Evolutionary conservation across 2,329 filamentous ascomycete species (phyloP).

Genomic region (Gaeumannomyces sp.): DNA sequence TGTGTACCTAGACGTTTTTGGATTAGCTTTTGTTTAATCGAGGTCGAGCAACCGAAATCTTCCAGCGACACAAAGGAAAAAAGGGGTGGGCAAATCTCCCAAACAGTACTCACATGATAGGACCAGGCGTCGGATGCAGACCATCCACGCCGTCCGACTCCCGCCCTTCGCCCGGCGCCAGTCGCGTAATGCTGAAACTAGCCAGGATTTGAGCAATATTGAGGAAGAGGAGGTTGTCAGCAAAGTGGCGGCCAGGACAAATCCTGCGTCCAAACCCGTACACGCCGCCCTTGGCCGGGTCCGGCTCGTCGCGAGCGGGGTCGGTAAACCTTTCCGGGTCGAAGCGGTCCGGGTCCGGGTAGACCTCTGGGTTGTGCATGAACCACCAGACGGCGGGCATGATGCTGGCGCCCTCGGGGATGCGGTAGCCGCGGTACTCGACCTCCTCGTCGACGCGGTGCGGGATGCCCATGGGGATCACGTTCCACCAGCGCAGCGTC

Average conservation of each 20-base stretch:
- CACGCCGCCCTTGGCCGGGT: conserved; percentile 16
- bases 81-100: no score
- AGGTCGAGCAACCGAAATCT: not conserved
- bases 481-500: conserved; percentile 11
- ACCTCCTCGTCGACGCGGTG: conserved; percentile 43
- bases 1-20: not conserved
- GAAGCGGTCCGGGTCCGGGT: conserved; percentile 18
- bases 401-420: conserved; percentile 41
- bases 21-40: not conserved
- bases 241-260: conserved; percentile 37
- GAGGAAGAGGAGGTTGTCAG: conserved; percentile 40
- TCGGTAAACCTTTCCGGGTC: conserved; percentile 17
- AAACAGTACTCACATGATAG: not conserved
- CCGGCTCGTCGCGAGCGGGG: conserved; percentile 21
- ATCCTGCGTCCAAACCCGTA: conserved; percentile 39
- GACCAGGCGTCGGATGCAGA: not conserved
- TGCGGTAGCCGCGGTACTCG: conserved; percentile 40
- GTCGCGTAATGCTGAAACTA: conserved; percentile 18
- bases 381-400: conserved; percentile 27
- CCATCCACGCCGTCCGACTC: not conserved
- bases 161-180: not conserved
- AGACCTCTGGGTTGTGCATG: conserved; percentile 18
- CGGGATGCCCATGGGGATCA: conserved; percentile 21
- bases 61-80: not conserved
- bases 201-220: conserved; percentile 27